Percentiles rank a stretch among this genome's conserved stretches.
Evolutionary conservation across 1,139 yeast genomes (phyloP).

Genomic region (Suhomyces atakaporum): DNA sequence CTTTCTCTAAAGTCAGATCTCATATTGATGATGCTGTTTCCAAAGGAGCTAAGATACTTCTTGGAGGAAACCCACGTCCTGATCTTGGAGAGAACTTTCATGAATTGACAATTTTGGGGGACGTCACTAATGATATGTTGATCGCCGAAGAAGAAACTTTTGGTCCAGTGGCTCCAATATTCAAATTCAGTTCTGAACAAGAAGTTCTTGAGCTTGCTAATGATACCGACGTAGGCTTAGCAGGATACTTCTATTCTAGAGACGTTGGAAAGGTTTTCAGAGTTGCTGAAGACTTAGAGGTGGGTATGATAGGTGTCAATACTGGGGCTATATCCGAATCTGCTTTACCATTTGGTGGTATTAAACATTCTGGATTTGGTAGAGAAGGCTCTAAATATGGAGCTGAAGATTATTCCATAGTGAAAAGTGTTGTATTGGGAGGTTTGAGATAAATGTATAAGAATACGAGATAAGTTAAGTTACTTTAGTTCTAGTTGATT

Average conservation of each 20-base stretch:
- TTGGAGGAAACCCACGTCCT: constrained; percentile 43
- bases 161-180: constrained; percentile 49
- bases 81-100: constrained; percentile 43
- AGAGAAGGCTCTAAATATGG: constrained; percentile 54
- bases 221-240: constrained; percentile 46
- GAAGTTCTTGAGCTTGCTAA: constrained; percentile 43
- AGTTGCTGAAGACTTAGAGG: constrained; percentile 43
- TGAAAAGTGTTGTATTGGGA: constrained; percentile 44
- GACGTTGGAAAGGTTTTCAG: constrained; percentile 58
- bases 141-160: constrained; percentile 48
- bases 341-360: constrained; percentile 54
- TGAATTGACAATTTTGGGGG: constrained; percentile 42
- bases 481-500: too few relatives aligned
- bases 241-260: constrained; percentile 46
- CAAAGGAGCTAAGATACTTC: constrained; percentile 45
- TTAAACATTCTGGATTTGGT: constrained; percentile 51
- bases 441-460: constrained; percentile 11
- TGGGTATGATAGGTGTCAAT: constrained; percentile 51
- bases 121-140: constrained; percentile 42
- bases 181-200: constrained; percentile 41
- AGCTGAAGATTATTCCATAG: constrained; percentile 44
- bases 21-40: constrained; percentile 44
- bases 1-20: constrained; percentile 40
- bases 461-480: too few relatives aligned
- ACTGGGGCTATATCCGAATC: constrained; percentile 50